These are phyloP conservation scores for Aureobasidium sp. DNA, from an alignment of 2,329 filamentous ascomycete genomes.

Conservation along the genomic window DNA sequence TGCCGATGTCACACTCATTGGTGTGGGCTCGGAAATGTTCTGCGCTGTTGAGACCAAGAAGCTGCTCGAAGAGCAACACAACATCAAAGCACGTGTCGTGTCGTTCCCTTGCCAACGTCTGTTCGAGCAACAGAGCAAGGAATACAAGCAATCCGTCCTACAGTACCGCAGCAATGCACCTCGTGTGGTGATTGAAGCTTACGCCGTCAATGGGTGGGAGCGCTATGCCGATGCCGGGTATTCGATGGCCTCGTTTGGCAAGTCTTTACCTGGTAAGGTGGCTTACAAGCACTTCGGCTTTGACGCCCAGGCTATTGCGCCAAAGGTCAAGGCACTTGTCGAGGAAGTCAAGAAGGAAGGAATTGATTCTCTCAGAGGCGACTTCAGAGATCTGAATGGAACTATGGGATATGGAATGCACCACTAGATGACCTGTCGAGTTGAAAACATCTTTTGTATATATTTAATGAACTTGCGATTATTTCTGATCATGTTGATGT, in stretches of 20 bases:
- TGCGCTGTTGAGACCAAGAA: constrained; percentile 36
- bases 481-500: neutral
- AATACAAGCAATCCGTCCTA: constrained; percentile 32
- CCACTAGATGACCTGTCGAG: constrained; percentile 8
- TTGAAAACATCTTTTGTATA: neutral
- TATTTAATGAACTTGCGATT: neutral
- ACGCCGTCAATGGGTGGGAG: constrained; percentile 53
- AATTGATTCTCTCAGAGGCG: constrained; percentile 25
- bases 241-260: constrained; percentile 49
- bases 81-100: constrained; percentile 40
- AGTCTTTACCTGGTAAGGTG: constrained; percentile 48
- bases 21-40: constrained; percentile 44
- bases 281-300: constrained; percentile 53
- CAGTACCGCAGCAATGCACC: constrained; percentile 18
- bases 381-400: constrained; percentile 27
- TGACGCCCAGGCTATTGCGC: constrained; percentile 39
- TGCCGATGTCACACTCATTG: constrained; percentile 42
- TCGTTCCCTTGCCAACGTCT: constrained; percentile 46
- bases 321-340: constrained; percentile 33
- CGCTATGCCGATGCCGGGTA: constrained; percentile 52
- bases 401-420: constrained; percentile 20
- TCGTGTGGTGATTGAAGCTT: constrained; percentile 53
- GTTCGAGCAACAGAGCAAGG: constrained; percentile 41
- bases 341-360: constrained; percentile 31
- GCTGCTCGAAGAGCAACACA: constrained; percentile 22